A percentile compares a stretch with the other conserved stretches of the same genome.
phyloP scores from a whole-genome alignment of 1,284 basidiomycete genomes.

The Ustilago bromivora region DNA sequence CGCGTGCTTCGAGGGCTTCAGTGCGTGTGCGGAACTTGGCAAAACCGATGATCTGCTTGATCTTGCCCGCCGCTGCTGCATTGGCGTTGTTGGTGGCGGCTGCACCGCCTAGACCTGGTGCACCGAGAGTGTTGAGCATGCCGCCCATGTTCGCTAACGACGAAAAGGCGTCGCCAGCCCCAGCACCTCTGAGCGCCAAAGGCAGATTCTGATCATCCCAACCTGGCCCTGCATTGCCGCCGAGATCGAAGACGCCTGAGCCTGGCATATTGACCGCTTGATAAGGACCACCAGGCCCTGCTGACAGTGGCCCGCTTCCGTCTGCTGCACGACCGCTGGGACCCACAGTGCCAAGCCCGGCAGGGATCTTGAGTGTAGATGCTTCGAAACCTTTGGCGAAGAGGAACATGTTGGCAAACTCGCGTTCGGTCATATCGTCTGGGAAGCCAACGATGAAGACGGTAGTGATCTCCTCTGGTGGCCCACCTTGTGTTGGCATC shows the following conservation, averaged over 20 bases:
- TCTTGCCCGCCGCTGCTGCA: conserved; percentile 54
- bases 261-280: conserved; percentile 61
- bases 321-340: conserved; percentile 37
- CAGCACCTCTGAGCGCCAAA: conserved; percentile 51
- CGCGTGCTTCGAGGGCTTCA: conserved; percentile 88
- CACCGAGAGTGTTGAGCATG: conserved; percentile 34
- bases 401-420: conserved; percentile 99
- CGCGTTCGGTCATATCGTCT: conserved; percentile 98
- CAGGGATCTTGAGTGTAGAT: conserved; percentile 95
- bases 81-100: conserved; percentile 24
- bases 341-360: conserved; percentile 76
- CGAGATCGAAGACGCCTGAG: conserved; percentile 41
- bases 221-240: conserved; percentile 23
- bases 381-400: conserved; percentile 96
- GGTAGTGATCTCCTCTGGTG: conserved; percentile 88
- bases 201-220: conserved; percentile 57
- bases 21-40: conserved; percentile 91
- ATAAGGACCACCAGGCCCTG: conserved; percentile 56
- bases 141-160: conserved; percentile 42
- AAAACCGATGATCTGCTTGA: conserved; percentile 94
- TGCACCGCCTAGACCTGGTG: conserved; percentile 26
- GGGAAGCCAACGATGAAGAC: conserved; percentile 99
- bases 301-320: conserved; percentile 30
- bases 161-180: conserved; percentile 45
- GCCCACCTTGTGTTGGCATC: conserved; percentile 23